A percentile compares a stretch with the other conserved stretches of the same genome.
phyloP scores from a whole-genome alignment of 2,329 filamentous ascomycete genomes.

The Fusarium nygamai region DNA sequence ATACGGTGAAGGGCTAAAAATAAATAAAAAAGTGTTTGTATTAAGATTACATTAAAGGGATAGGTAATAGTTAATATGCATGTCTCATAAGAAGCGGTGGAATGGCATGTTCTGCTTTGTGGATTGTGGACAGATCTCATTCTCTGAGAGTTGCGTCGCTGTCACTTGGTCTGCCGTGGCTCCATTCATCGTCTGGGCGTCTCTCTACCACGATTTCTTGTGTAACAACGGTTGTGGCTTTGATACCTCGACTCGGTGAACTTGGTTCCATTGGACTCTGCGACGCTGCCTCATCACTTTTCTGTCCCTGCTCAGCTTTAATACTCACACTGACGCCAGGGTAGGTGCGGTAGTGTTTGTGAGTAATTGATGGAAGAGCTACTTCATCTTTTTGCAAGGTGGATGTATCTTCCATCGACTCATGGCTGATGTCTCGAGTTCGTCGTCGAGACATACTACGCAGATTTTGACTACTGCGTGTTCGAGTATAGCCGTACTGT shows the following conservation, averaged over 20 bases:
- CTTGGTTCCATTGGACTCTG: not conserved
- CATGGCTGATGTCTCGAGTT: not conserved
- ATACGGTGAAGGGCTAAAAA: not conserved
- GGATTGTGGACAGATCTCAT: no score
- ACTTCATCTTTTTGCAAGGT: not conserved
- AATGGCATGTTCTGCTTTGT: not conserved
- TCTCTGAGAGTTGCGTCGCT: not conserved
- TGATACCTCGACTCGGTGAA: not conserved
- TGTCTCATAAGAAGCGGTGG: not conserved
- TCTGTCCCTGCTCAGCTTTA: not conserved
- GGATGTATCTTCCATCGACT: not conserved
- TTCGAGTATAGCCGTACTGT: not conserved
- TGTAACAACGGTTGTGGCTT: constrained; percentile 2
- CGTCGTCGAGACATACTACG: not conserved
- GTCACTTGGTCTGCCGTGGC: not conserved
- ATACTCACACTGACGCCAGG: not conserved
- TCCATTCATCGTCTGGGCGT: not conserved
- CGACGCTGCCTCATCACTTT: not conserved
- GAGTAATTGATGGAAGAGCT: not conserved
- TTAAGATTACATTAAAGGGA: not conserved
- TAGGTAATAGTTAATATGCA: not conserved
- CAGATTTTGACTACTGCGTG: not conserved
- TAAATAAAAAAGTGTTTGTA: not conserved
- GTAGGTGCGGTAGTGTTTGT: not conserved
- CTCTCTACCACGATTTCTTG: not conserved